Evolutionary conservation across 2,329 filamentous ascomycete genomes (phyloP).

Genomic region (Chaetomium globosum): DNA sequence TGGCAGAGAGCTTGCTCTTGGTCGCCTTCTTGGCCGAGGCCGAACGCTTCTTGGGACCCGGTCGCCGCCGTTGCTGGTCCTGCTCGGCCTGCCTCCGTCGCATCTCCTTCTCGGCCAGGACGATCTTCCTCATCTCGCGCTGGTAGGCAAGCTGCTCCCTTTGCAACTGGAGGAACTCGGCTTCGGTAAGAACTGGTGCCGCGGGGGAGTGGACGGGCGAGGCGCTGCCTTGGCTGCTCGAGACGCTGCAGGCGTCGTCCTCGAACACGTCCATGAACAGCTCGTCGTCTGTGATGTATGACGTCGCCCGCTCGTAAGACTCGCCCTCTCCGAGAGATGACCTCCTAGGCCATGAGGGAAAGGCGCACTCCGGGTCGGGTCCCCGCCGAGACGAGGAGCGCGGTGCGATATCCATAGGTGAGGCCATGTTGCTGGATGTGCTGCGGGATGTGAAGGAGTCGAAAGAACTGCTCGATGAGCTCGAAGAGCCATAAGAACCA

Average conservation of each 20-base stretch:
- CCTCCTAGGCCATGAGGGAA: constrained; percentile 61
- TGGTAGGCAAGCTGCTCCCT: constrained; percentile 55
- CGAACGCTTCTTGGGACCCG: constrained; percentile 19
- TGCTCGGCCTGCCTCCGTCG: constrained; percentile 50
- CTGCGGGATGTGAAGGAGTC: constrained; percentile 36
- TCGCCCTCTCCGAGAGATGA: constrained; percentile 52
- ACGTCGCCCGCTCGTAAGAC: constrained; percentile 52
- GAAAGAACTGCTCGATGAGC: constrained; percentile 42
- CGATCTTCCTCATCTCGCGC: constrained; percentile 55
- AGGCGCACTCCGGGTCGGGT: constrained; percentile 55
- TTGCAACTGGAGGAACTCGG: constrained; percentile 54
- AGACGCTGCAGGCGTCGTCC: constrained; percentile 54
- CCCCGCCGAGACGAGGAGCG: constrained; percentile 42
- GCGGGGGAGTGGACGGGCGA: constrained; percentile 41
- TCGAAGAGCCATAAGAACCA: constrained; percentile 46
- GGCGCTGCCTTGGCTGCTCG: constrained; percentile 51
- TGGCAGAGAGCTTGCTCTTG: constrained; percentile 53
- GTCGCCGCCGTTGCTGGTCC: constrained; percentile 32
- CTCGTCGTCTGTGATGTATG: constrained; percentile 66
- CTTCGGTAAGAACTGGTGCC: constrained; percentile 47
- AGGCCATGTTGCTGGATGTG: constrained; percentile 52
- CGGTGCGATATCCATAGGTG: constrained; percentile 52
- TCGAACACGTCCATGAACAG: constrained; percentile 58
- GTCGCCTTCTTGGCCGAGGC: constrained; percentile 52
- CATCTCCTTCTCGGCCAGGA: constrained; percentile 59